Evolutionary conservation across 2,329 filamentous ascomycete species (phyloP), one percentile per base, ranked within the genome.

Genomic region (Leptographium wingfieldii): DNA sequence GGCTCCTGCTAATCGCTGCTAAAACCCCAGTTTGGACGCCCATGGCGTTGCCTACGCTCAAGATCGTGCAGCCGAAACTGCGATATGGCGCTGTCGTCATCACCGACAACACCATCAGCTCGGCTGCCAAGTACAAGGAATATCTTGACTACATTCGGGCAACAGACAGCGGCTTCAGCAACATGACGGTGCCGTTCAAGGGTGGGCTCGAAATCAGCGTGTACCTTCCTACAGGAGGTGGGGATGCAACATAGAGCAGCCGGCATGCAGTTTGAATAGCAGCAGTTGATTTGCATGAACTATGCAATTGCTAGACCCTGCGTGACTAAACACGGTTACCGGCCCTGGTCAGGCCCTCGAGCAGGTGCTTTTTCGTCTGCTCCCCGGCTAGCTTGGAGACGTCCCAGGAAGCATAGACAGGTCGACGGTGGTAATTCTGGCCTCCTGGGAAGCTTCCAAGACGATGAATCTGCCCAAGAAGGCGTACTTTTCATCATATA

Each of bases 371-470:
- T 29, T 59, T 51, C 12, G 62, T 58, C 1, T 58, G 55, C 1
- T 65, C 64, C 5, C 43, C 58, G n/a, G 55, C 63, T n/a, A 75
- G 58, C 62, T 76, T 73, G 25, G 73, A 67, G 1, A 75, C 68
- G 63, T 77, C 75, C 74, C 75, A 77, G n/a, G 69, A 69, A 7
- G 70, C 67, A 68, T 70, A 73, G 3, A 73, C 66, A 43, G 72
- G 72, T 33, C 72, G 73, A 5, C 71, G 71, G 53, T 72, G 73
- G 29, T 77, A 57, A 75, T 75, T 9, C 59, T 60, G 2, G 75
- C 74, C 60, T 76, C 71, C 0, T 66, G 60, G 9, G 67, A 70
- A 1, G 74, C 70, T 1, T 70, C 65, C 75, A 74, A 77, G 7
- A 76, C 70, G 9, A 66, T 62, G 55, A 73, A 76, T 22, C 38